Conservation (phyloP, 345 rosid species). For the Physaria fendleri region DNA sequence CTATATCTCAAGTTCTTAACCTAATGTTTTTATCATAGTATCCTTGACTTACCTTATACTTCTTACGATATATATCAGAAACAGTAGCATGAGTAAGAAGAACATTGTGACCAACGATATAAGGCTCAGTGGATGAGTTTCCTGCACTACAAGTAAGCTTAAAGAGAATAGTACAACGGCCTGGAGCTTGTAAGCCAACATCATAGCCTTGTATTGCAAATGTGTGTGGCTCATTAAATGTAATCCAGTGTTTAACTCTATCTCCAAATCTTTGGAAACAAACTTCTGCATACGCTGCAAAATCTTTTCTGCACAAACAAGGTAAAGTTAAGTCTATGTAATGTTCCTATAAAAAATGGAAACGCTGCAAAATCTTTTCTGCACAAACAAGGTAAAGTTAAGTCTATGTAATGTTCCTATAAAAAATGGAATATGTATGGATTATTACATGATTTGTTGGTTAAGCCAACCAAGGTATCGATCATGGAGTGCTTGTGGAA, state of each 20-base stretch:
- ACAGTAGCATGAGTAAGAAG: conserved; percentile 64
- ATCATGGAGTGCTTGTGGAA: conserved; percentile 83
- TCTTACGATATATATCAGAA: conserved; percentile 57
- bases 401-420: not conserved
- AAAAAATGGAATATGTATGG: not conserved
- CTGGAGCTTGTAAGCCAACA: conserved; percentile 82
- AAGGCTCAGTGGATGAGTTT: conserved; percentile 91
- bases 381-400: too few relatives aligned
- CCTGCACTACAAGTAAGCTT: conserved; percentile 61
- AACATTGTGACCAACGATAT: conserved; percentile 73
- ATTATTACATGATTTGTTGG: conserved; percentile 55
- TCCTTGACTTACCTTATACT: conserved; percentile 57
- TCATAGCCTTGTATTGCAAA: conserved; percentile 82
- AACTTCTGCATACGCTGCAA: conserved; percentile 65
- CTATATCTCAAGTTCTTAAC: not conserved
- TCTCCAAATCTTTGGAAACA: conserved; percentile 87
- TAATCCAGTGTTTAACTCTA: conserved; percentile 88
- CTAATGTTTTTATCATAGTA: not conserved
- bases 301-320: conserved; percentile 55
- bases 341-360: not conserved
- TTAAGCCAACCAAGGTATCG: conserved; percentile 80
- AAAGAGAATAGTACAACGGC: conserved; percentile 70
- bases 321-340: too few relatives aligned
- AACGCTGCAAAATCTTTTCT: conserved; percentile 72
- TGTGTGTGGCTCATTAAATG: conserved; percentile 92